Base-by-base conservation (phyloP, 345 rosid genomes). In the Hibiscus mutabilis region DNA sequence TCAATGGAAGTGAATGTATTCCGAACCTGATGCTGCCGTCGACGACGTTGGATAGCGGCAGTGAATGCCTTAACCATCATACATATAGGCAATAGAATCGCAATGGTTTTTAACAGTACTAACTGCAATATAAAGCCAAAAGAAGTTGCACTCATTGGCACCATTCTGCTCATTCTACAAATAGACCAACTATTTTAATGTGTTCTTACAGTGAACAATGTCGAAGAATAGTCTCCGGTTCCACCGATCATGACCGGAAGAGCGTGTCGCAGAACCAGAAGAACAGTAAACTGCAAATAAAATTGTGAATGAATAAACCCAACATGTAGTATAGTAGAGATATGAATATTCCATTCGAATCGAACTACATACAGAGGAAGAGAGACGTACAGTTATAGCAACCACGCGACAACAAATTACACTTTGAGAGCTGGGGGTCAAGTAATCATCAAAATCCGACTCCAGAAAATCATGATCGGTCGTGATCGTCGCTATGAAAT, bases 231-330 rank as follows among this genome's bases (percentile, higher is more conserved):
- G 60, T 91, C 84, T 70, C 81, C 85, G 10, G 75, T 78, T 72
- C 85, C 92, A 60, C 79, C 82, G 29, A 84, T 53, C 21, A 91
- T 46, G 58, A 89, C 60, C 2, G 98, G 94, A 66, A 93, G 87
- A 65, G 87, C 83, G 68, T 86, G 88, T 69, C 94, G 89, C 63
- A 89, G 74, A 66, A 93, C 86, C 53, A 93, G 78, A 65, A 93
- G 87, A 70, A 85, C 69, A 73, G 86, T 79, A 68, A 93, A 89
- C 98, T 93, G 83, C 79, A 79, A 53, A 80, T 16, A 35, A 59
- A 37, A 4, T 79, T 29, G 51, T 42, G 49, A 67, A 57, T 2
- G 8, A 64, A 40, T 0, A 57, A 24, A 4, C 29, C 33, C 24
- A 24, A 22, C 31, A 55, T 19, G 59, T 55, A 8, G 9, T 1